Evolutionary conservation across 495 filamentous ascomycete species (phyloP).

Genomic region (Hypoxylon crocopeplum): DNA sequence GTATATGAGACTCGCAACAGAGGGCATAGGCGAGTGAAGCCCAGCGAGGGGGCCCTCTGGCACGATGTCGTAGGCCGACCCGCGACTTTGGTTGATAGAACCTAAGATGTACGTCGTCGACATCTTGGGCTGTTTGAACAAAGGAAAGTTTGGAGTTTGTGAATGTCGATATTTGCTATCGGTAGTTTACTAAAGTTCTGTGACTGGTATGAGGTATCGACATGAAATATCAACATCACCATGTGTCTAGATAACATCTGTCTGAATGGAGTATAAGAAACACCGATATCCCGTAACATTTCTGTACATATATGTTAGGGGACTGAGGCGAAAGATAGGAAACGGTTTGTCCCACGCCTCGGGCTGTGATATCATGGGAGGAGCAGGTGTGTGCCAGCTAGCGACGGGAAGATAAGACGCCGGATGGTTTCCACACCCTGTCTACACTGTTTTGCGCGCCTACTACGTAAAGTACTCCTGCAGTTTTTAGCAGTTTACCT

Average conservation of each 20-base stretch:
- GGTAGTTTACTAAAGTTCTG: neutral
- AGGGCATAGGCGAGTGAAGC: slow-evolving; percentile 19
- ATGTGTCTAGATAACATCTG: slow-evolving; percentile 1
- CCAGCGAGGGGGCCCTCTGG: slow-evolving; percentile 13
- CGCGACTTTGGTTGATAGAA: slow-evolving; percentile 33
- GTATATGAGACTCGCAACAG: slow-evolving; percentile 19
- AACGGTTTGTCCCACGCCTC: neutral
- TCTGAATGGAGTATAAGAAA: slow-evolving; percentile 1
- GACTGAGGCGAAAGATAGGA: slow-evolving; percentile 15
- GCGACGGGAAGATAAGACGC: slow-evolving; percentile 19
- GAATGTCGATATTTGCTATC: neutral
- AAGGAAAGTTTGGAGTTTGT: slow-evolving; percentile 3
- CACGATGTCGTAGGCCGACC: slow-evolving; percentile 20
- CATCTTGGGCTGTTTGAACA: slow-evolving; percentile 20
- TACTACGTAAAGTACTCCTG: slow-evolving; percentile 8
- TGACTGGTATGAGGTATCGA: slow-evolving; percentile 6
- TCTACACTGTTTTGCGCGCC: neutral
- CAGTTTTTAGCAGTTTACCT: slow-evolving; percentile 12
- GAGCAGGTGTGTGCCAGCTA: slow-evolving; percentile 14
- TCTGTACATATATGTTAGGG: slow-evolving; percentile 12
- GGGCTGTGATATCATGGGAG: slow-evolving; percentile 16
- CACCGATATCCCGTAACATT: slow-evolving; percentile 14
- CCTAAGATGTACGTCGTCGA: slow-evolving; percentile 36
- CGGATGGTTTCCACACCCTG: neutral
- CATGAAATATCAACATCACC: slow-evolving; percentile 17